Percentiles rank a stretch among this genome's conserved stretches.
phyloP scores from a whole-genome alignment of 169 alveolate species.

The Eimeria tenella region DNA sequence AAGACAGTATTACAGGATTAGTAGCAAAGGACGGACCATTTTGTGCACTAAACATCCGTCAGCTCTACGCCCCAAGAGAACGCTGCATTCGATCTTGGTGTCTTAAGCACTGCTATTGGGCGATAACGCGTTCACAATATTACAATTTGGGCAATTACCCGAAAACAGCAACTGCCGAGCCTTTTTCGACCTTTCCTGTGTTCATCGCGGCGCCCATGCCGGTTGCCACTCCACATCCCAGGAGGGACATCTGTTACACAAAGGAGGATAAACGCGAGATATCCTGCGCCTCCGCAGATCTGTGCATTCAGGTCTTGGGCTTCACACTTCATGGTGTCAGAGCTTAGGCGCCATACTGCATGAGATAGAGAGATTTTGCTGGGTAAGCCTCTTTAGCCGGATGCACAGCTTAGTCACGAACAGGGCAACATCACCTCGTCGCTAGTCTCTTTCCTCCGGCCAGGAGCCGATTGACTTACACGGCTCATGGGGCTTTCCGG shows the following conservation, averaged over 20 bases:
- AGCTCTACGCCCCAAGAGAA: neutral
- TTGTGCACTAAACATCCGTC: too few species aligned
- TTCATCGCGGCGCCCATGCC: conserved; percentile 90
- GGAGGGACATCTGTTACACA: conserved; percentile 85
- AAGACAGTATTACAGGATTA: too few species aligned
- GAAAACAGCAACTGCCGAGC: conserved; percentile 86
- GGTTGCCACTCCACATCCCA: conserved; percentile 91
- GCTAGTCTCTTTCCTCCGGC: neutral
- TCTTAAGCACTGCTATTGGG: neutral
- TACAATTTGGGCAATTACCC: conserved; percentile 77
- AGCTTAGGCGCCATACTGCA: too few species aligned
- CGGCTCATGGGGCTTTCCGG: conserved; percentile 83
- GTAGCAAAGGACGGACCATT: too few species aligned
- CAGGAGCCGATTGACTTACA: neutral
- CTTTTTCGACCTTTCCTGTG: conserved; percentile 85
- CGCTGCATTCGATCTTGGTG: neutral
- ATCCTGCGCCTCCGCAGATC: too few species aligned
- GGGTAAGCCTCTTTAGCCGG: too few species aligned
- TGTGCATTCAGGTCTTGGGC: too few species aligned
- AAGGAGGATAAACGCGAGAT: neutral
- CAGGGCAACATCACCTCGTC: too few species aligned
- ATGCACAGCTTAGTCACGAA: too few species aligned
- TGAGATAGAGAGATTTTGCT: too few species aligned
- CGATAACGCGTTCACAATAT: neutral
- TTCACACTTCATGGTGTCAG: too few species aligned